Conservation (phyloP, 2,329 filamentous ascomycete species). For the Pezizomycotina sp. region DNA sequence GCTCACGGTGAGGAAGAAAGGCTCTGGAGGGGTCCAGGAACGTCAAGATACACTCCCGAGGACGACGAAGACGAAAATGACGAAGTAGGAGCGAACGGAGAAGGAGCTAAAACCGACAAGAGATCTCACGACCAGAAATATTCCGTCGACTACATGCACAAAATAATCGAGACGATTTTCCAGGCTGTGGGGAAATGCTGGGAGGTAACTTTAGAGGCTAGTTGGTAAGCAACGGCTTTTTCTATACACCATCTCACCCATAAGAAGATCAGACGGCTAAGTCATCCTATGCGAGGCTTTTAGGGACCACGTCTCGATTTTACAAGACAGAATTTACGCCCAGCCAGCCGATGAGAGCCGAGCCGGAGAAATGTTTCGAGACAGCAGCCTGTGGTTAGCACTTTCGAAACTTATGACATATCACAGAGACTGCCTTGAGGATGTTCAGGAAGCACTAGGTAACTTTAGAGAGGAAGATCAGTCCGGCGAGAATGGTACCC, state of each 20-base stretch:
- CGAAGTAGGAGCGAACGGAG: too few relatives aligned
- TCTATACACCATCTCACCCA: constrained; percentile 32
- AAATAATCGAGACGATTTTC: constrained; percentile 31
- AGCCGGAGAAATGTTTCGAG: constrained; percentile 38
- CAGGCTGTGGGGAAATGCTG: constrained; percentile 33
- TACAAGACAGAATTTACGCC: constrained; percentile 39
- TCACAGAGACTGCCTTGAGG: constrained; percentile 30
- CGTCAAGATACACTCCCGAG: constrained; percentile 31
- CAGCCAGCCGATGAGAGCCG: constrained; percentile 38
- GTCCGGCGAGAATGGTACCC: constrained; percentile 16
- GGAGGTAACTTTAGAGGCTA: too few relatives aligned
- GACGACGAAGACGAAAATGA: constrained; percentile 32
- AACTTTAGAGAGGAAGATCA: constrained; percentile 18
- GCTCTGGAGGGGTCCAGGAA: constrained; percentile 38
- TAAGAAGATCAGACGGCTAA: too few relatives aligned
- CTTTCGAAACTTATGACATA: constrained; percentile 37
- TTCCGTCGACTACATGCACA: constrained; percentile 25
- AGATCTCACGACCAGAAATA: constrained; percentile 27
- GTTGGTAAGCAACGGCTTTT: too few relatives aligned
- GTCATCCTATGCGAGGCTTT: too few relatives aligned
- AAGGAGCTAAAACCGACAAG: too few relatives aligned
- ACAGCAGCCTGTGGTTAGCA: constrained; percentile 37
- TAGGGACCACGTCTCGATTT: constrained; percentile 36
- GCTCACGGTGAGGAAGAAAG: constrained; percentile 37
- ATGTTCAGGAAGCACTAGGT: constrained; percentile 17